A percentile compares a stretch with the other conserved stretches of the same genome.
Evolutionary conservation across 495 filamentous ascomycete species (phyloP).

Genomic region (Penicillium subrubescens): DNA sequence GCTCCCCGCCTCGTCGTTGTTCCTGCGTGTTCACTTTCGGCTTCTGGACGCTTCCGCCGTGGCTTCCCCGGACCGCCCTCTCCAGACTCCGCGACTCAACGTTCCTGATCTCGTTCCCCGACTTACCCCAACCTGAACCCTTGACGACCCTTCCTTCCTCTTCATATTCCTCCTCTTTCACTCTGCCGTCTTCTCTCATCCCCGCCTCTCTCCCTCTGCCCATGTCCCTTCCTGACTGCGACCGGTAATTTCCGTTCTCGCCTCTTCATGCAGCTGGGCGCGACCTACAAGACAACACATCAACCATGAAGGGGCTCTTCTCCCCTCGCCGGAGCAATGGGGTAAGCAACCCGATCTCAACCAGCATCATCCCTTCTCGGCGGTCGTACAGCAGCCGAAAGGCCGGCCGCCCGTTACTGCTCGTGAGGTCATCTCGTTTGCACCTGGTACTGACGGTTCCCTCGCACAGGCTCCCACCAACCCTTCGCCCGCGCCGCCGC

Average conservation of each 20-base stretch:
- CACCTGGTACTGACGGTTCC: slow-evolving; percentile 17
- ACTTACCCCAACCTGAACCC: slow-evolving; percentile 15
- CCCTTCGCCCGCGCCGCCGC: slow-evolving; percentile 43
- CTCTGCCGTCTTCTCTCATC: background rate
- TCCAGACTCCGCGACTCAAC: slow-evolving; percentile 17
- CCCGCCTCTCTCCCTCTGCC: slow-evolving; percentile 16
- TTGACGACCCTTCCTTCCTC: slow-evolving; percentile 3
- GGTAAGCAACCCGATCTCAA: slow-evolving; percentile 32
- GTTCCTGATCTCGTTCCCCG: slow-evolving; percentile 18
- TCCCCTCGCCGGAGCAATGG: slow-evolving; percentile 44
- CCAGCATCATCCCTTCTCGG: slow-evolving; percentile 19
- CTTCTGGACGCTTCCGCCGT: slow-evolving; percentile 11
- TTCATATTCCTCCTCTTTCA: slow-evolving; percentile 7
- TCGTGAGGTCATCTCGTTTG: slow-evolving; percentile 21
- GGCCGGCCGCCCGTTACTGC: background rate
- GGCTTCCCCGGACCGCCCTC: slow-evolving; percentile 25
- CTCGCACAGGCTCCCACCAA: slow-evolving; percentile 42
- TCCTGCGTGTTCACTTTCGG: background rate
- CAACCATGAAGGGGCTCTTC: slow-evolving; percentile 49
- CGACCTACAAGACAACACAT: slow-evolving; percentile 25
- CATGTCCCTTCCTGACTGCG: slow-evolving; percentile 7
- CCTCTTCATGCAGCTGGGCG: slow-evolving; percentile 39
- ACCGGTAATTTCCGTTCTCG: slow-evolving; percentile 1
- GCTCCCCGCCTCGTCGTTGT: background rate
- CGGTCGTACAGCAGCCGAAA: slow-evolving; percentile 21